Conservation (phyloP, 169 alveolate genomes). For the Plasmodium knowlesi region DNA sequence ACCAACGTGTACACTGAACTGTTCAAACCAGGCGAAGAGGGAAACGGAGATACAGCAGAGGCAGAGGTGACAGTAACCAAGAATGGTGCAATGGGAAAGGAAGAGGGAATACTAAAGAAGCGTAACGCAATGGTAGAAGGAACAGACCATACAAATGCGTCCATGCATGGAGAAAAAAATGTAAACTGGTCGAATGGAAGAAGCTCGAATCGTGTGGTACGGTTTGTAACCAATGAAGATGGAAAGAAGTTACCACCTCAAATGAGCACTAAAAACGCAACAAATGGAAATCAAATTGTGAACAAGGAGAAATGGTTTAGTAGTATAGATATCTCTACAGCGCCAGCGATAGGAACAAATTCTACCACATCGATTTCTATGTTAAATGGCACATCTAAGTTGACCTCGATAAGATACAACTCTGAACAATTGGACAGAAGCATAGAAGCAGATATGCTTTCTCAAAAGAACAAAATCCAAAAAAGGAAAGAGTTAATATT, state of each 20-base stretch:
- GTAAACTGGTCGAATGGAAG: neutral
- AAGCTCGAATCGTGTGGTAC: neutral
- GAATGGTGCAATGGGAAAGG: neutral
- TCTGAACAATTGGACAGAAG: neutral
- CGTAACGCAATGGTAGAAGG: neutral
- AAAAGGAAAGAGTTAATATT: slow-evolving; percentile 53
- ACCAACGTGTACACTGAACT: slow-evolving; percentile 9
- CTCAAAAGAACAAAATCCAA: neutral
- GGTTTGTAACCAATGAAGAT: neutral
- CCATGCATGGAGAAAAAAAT: neutral
- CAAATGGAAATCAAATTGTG: neutral
- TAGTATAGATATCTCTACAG: neutral
- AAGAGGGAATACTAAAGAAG: neutral
- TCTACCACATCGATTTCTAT: neutral
- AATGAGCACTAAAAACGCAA: neutral
- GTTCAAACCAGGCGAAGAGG: neutral
- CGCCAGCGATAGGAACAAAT: neutral
- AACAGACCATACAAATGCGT: neutral
- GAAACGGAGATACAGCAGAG: neutral
- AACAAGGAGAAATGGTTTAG: neutral
- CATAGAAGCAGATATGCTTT: neutral
- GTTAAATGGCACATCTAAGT: neutral
- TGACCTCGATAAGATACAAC: neutral
- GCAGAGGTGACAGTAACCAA: neutral
- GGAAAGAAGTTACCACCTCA: neutral